Base-by-base conservation (phyloP, 305 asterid species). In the Fraxinus dipetala region DNA sequence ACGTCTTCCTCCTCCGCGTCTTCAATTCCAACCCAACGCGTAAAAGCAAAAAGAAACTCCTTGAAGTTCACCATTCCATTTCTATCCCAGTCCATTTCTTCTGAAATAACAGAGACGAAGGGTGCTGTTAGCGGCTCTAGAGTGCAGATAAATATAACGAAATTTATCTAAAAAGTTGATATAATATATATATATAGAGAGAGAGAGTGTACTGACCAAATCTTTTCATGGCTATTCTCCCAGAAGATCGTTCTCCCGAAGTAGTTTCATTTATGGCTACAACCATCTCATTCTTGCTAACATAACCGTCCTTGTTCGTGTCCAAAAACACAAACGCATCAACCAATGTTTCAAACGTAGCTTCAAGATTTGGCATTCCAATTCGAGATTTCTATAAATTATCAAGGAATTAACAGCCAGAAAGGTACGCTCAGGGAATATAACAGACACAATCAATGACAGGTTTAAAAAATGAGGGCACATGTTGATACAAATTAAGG, bases 1-100 rank as follows among this genome's bases (percentile, higher is more conserved):
- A 28, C 90, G 6, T 87, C 84, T 3, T 88, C 90, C 2, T 85
- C 90, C 36, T 87, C 89, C 1, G 79, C 72, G 4, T 91, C 97
- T 81, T 89, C 97, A 2, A 94, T 89, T 38, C 97, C 98, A 31
- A 94, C 97, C 98, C 98, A 93, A 65, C 86, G 83, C 20, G 94
- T 92, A 81, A 94, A 93, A 82, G 98, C 97, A 79, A 94, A 94
- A 16, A 94, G 93, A 82, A 93, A 94, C 63, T 94, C 98, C 83
- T 93, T 92, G 89, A 91, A 94, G 91, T 92, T 93, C 36, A 92
- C 98, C 88, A 82, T 91, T 80, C 98, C 98, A 70, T 93, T 94
- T 85, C 86, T 92, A 85, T 92, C 97, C 97, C 97, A 94, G 86
- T 94, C 98, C 98, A 94, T 94, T 88, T 94, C 97, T 84, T 94